These are phyloP conservation scores for Nectriaceae sp. DNA, from an alignment of 2,329 filamentous ascomycete genomes.

Conservation along the genomic window DNA sequence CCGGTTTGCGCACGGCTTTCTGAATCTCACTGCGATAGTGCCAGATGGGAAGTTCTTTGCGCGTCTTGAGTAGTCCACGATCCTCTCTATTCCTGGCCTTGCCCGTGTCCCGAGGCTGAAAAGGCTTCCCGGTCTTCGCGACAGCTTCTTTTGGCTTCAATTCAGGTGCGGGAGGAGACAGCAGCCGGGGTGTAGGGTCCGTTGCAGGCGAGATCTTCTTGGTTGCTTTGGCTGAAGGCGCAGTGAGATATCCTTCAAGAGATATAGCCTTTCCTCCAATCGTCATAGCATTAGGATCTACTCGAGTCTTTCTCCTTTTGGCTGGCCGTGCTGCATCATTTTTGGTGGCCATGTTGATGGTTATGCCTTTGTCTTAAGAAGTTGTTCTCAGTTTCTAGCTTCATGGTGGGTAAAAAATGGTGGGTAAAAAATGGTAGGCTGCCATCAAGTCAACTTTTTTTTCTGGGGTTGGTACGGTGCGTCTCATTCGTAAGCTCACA, in stretches of 20 bases:
- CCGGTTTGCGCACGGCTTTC: constrained; percentile 50
- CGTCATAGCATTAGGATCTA: constrained; percentile 40
- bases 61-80: constrained; percentile 42
- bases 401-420: constrained; percentile 8
- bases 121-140: constrained; percentile 6
- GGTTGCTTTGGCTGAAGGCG: constrained; percentile 32
- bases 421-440: too few species aligned
- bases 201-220: constrained; percentile 15
- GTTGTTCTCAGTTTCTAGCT: neutral
- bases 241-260: constrained; percentile 50
- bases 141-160: neutral
- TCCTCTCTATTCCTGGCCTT: constrained; percentile 29
- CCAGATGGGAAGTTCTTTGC: constrained; percentile 81
- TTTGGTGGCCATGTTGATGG: constrained; percentile 26
- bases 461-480: too few species aligned
- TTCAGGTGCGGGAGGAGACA: constrained; percentile 3
- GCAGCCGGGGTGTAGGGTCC: constrained; percentile 1
- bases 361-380: constrained; percentile 5
- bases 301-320: constrained; percentile 41
- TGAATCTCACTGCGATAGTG: constrained; percentile 70
- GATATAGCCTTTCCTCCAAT: constrained; percentile 52
- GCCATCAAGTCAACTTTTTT: too few species aligned
- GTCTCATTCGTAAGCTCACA: too few species aligned
- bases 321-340: constrained; percentile 28
- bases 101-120: constrained; percentile 12